Conservation (phyloP, 2,329 filamentous ascomycete species). For the Fusarium buharicum region DNA sequence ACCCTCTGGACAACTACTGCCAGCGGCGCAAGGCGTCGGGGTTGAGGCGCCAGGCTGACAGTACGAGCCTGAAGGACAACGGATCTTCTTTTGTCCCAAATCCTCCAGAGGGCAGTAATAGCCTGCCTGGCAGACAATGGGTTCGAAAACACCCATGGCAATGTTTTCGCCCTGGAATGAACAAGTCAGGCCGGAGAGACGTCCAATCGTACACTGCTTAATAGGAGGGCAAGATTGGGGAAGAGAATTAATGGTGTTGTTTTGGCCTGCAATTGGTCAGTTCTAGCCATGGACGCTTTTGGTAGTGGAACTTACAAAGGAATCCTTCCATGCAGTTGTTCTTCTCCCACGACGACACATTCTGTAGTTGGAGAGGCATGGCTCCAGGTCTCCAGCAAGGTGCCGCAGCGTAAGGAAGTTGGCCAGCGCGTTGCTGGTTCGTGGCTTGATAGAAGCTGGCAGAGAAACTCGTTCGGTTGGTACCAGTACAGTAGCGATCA, state of each 20-base stretch:
- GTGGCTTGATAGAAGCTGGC: constrained; percentile 54
- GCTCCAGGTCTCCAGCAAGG: constrained; percentile 55
- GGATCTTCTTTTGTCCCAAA: constrained; percentile 52
- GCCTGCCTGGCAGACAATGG: constrained; percentile 60
- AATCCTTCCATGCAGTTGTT: constrained; percentile 56
- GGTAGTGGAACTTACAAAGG: constrained; percentile 50
- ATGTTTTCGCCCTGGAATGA: constrained; percentile 49
- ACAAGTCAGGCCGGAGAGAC: constrained; percentile 51
- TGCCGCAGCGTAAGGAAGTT: constrained; percentile 51
- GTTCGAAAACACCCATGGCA: constrained; percentile 61
- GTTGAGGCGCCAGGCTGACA: constrained; percentile 61
- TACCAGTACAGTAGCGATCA: constrained; percentile 55
- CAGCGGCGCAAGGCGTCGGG: constrained; percentile 59
- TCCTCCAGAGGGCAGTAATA: constrained; percentile 57
- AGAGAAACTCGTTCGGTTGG: constrained; percentile 55
- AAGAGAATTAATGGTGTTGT: constrained; percentile 59
- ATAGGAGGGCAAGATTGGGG: constrained; percentile 58
- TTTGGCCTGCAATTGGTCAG: constrained; percentile 48
- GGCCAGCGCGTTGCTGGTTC: constrained; percentile 36
- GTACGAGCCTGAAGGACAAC: constrained; percentile 60
- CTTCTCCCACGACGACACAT: constrained; percentile 49
- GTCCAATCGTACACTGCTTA: constrained; percentile 50
- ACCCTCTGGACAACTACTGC: constrained; percentile 58
- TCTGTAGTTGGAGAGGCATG: constrained; percentile 55
- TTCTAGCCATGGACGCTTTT: background rate